Percentiles rank a stretch among this genome's conserved stretches.
Evolutionary conservation across 805 yeast species (phyloP).

Genomic region (Wickerhamiella dianesei): DNA sequence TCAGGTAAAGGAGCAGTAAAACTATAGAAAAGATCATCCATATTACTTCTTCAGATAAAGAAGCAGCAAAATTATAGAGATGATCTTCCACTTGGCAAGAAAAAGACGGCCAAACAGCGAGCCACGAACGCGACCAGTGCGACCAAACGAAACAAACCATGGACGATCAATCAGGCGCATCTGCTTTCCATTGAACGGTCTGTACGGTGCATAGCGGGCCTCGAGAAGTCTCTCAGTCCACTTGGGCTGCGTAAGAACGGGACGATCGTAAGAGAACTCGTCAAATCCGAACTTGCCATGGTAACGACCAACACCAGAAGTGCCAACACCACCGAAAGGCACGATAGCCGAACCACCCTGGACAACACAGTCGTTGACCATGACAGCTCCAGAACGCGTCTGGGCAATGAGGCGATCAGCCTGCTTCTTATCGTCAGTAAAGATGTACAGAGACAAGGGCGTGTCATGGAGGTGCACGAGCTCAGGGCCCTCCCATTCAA

Average conservation of each 20-base stretch:
- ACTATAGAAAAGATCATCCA: not conserved
- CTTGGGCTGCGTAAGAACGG: conserved; percentile 48
- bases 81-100: not conserved
- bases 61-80: conserved; percentile 1
- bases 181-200: conserved; percentile 23
- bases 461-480: conserved; percentile 42
- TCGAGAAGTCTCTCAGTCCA: conserved; percentile 47
- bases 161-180: conserved; percentile 15
- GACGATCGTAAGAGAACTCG: conserved; percentile 65
- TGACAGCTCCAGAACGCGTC: conserved; percentile 59
- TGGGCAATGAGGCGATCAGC: conserved; percentile 35
- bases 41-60: not conserved
- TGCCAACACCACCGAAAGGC: conserved; percentile 89
- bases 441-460: conserved; percentile 72
- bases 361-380: conserved; percentile 56
- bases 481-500: conserved; percentile 18
- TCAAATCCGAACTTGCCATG: conserved; percentile 62
- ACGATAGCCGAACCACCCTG: conserved; percentile 55
- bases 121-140: conserved; percentile 11
- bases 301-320: conserved; percentile 69
- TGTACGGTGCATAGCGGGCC: conserved; percentile 57
- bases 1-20: not conserved
- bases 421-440: conserved; percentile 36
- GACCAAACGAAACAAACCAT: conserved; percentile 3
- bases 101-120: conserved; percentile 4